phyloP scores from a whole-genome alignment of 2,329 filamentous ascomycete genomes.

The Saccharata proteae region DNA sequence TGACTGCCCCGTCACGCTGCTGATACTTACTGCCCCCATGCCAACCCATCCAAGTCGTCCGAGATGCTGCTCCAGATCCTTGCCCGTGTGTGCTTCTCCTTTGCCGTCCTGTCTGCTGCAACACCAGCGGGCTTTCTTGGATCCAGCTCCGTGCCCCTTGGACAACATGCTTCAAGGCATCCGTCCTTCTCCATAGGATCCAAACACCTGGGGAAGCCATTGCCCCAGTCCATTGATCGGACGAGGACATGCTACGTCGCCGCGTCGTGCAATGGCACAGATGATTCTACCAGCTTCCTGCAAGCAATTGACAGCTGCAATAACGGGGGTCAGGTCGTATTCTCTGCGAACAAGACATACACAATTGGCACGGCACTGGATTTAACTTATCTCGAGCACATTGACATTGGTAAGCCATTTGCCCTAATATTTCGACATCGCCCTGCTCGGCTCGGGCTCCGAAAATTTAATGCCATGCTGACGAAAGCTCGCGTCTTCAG shows the following conservation, averaged over 20 bases:
- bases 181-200: slow-evolving; percentile 23
- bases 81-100: not conserved
- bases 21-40: not conserved
- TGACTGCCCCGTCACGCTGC: not conserved
- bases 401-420: slow-evolving; percentile 44
- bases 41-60: not conserved
- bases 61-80: not conserved
- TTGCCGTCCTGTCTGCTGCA: too few species aligned
- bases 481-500: slow-evolving; percentile 19
- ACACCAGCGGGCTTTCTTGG: too few species aligned
- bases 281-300: slow-evolving; percentile 42
- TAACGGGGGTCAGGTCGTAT: slow-evolving; percentile 49
- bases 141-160: too few species aligned
- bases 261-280: slow-evolving; percentile 27
- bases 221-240: slow-evolving; percentile 22
- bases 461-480: too few species aligned
- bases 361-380: slow-evolving; percentile 53
- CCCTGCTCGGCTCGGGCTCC: not conserved
- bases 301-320: slow-evolving; percentile 48
- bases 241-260: slow-evolving; percentile 27
- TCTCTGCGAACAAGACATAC: slow-evolving; percentile 44
- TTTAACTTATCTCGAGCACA: slow-evolving; percentile 49
- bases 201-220: slow-evolving; percentile 21
- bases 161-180: slow-evolving; percentile 10
- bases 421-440: not conserved